phyloP scores from a whole-genome alignment of 2,329 filamentous ascomycete species.

The Penicillium sclerotiorum region DNA sequence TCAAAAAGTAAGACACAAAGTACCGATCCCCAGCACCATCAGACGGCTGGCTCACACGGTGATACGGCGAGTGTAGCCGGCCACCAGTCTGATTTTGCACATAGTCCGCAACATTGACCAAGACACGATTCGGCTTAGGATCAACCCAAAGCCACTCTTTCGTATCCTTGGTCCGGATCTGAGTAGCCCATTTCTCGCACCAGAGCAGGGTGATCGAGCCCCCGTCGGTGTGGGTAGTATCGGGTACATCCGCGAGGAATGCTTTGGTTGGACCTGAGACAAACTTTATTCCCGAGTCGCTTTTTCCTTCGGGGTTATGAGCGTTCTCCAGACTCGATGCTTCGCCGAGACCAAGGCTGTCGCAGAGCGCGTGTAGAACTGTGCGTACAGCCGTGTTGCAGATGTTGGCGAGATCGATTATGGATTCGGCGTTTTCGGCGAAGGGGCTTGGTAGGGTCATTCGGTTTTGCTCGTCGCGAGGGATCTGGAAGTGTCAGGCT shows the following conservation, averaged over 20 bases:
- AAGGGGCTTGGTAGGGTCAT: constrained; percentile 11
- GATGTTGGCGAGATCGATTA: constrained; percentile 7
- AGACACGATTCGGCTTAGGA: constrained; percentile 17
- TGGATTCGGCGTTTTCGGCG: constrained; percentile 2
- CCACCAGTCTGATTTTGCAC: constrained; percentile 25
- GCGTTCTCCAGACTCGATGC: constrained; percentile 6
- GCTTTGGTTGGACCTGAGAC: constrained; percentile 17
- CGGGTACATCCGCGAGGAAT: constrained; percentile 8
- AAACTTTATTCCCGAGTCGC: constrained; percentile 16
- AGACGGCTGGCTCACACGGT: constrained; percentile 27
- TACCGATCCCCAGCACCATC: constrained; percentile 25
- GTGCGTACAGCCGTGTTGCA: constrained; percentile 9
- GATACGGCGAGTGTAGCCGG: constrained; percentile 25
- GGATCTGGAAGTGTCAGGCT: background rate
- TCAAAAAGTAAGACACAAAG: constrained; percentile 30
- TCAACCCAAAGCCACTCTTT: constrained; percentile 21
- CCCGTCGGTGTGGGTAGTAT: constrained; percentile 21
- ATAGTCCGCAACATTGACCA: constrained; percentile 30
- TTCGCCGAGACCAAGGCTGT: constrained; percentile 8
- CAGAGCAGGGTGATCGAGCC: constrained; percentile 21
- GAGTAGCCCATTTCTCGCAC: constrained; percentile 21
- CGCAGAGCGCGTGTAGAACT: constrained; percentile 11
- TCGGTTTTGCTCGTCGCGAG: constrained; percentile 10
- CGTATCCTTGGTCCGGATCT: constrained; percentile 12
- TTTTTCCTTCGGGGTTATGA: constrained; percentile 7